These are phyloP conservation scores for Sugiyamaella xylanicola DNA, from an alignment of 1,139 yeast genomes.

Conservation along the genomic window DNA sequence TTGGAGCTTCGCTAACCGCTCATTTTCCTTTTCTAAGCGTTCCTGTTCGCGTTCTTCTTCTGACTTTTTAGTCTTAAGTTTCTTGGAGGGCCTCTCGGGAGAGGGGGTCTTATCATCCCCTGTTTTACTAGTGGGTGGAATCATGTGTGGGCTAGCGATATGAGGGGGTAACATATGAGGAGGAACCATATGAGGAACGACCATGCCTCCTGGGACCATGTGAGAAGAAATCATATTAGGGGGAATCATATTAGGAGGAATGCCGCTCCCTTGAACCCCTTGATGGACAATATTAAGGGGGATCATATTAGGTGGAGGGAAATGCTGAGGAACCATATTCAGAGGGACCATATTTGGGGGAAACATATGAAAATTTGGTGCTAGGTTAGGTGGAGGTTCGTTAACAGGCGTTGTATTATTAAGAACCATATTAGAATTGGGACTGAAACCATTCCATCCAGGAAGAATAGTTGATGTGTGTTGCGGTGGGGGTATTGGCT, in stretches of 20 bases:
- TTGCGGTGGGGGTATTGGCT: too few relatives aligned
- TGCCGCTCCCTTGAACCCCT: too few relatives aligned
- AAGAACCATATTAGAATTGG: not conserved
- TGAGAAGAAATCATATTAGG: not conserved
- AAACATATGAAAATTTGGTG: not conserved
- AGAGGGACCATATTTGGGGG: not conserved
- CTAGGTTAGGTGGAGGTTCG: not conserved
- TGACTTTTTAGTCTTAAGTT: slow-evolving; percentile 12
- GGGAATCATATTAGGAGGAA: not conserved
- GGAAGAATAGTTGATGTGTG: too few relatives aligned
- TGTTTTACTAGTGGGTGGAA: not conserved
- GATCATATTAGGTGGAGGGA: not conserved
- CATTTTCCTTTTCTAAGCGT: slow-evolving; percentile 25
- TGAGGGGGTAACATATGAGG: not conserved
- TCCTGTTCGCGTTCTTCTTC: slow-evolving; percentile 28
- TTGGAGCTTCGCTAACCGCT: slow-evolving; percentile 24
- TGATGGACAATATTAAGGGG: not conserved
- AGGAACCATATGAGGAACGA: not conserved
- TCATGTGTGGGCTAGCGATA: not conserved
- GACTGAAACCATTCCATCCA: too few relatives aligned
- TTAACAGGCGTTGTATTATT: not conserved
- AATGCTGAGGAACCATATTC: not conserved
- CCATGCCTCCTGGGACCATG: not conserved
- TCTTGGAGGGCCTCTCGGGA: slow-evolving; percentile 8
- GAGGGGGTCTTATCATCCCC: not conserved